Base-by-base conservation (phyloP, 768 basidiomycete species). In the Peribolospora kevripleyi region DNA sequence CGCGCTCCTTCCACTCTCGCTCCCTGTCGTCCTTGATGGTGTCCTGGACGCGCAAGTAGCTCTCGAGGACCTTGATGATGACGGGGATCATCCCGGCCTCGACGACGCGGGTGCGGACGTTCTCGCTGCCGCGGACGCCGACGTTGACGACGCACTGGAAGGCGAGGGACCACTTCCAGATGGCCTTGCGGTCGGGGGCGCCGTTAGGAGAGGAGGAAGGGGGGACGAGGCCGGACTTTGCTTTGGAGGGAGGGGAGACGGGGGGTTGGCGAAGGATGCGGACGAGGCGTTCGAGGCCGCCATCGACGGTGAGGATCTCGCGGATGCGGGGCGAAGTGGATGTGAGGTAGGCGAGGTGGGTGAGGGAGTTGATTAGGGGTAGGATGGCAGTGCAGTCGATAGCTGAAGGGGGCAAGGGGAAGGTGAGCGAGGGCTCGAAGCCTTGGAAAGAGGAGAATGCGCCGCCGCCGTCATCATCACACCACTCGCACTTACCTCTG, bases 111-210 rank as follows among this genome's bases (percentile, higher is more conserved):
- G 81, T 81, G 48, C 91, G 72, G 62, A 95, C 90, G 14, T 78
- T 77, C 67, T 97, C 88, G 55, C 77, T 82, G n/a, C 91, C 91
- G 40, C 91, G 72, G 0, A 97, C 90, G 43, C 91, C 91, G 62
- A 95, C 86, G 67, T 98, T 97, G 58, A 90, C 88, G 48, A 97
- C 79, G 63, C 86, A 93, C 65, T 95, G 88, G 65, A 98, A 90
- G 1, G 91, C 91, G 56, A 95, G 76, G 0, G 81, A 81, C 65
- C 93, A 91, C 7, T 84, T 77, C 63, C 84, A 83, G 0, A 84
- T 55, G 54, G 55, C 51, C 9, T 57, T 7, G 43, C 43, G 56
- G 37, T 56, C 52, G 5, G 52, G 1, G 10, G 54, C 51, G 38
- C 37, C 25, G 36, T 54, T 57, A 5, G 52, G 52, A 14, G 48